A percentile compares a stretch with the other conserved stretches of the same genome.
Evolutionary conservation across 305 asterid species (phyloP).

Genomic region (Solanum chacoense): DNA sequence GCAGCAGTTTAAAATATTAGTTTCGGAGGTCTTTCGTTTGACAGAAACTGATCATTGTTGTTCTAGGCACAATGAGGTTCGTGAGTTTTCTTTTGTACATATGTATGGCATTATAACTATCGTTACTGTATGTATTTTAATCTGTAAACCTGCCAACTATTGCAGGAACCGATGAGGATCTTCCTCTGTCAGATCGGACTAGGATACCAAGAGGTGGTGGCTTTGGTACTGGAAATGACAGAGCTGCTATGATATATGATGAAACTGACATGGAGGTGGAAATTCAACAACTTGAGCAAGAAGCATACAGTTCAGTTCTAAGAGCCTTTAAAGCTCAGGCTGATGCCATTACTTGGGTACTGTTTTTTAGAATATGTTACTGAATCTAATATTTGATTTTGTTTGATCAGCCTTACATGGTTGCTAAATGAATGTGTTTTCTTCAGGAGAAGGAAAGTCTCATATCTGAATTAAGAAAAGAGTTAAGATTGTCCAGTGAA

Average conservation of each 20-base stretch:
- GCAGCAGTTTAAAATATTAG: background rate
- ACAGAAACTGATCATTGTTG: background rate
- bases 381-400: conserved; percentile 16
- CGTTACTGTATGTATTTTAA: background rate
- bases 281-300: conserved; percentile 86
- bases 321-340: conserved; percentile 91
- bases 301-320: conserved; percentile 75
- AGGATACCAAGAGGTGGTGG: background rate
- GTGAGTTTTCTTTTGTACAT: background rate
- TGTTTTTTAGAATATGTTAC: background rate
- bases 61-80: background rate
- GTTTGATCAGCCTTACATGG: conserved; percentile 22
- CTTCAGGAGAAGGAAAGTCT: conserved; percentile 73
- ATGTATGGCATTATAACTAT: background rate
- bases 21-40: background rate
- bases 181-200: background rate
- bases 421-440: conserved; percentile 22
- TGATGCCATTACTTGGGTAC: conserved; percentile 88
- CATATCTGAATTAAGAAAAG: conserved; percentile 72
- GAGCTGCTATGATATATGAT: conserved; percentile 23
- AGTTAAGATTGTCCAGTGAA: conserved; percentile 66
- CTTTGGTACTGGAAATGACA: background rate
- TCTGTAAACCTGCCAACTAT: background rate
- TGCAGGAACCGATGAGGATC: background rate
- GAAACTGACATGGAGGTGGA: conserved; percentile 69